phyloP scores from a whole-genome alignment of 164 flowering plant species.

The Santalum album region DNA sequence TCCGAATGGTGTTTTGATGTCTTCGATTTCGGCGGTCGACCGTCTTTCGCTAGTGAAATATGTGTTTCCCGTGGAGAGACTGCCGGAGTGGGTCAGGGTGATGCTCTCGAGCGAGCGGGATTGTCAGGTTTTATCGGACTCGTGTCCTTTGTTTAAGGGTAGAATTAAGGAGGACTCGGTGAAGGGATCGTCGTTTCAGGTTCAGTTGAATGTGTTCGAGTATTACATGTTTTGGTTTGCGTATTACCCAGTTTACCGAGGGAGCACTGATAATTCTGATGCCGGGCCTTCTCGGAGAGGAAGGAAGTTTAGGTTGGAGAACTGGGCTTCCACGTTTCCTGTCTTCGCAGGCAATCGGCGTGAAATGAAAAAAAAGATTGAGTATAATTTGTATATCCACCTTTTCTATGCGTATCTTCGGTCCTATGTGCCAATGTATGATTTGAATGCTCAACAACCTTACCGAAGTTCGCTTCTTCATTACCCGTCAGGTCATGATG shows the following conservation, averaged over 20 bases:
- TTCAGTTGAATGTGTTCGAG: slow-evolving; percentile 74
- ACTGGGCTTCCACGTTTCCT: slow-evolving; percentile 56
- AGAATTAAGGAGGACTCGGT: slow-evolving; percentile 37
- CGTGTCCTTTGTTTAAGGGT: slow-evolving; percentile 51
- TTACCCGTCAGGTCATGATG: slow-evolving; percentile 37
- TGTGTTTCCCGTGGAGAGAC: slow-evolving; percentile 67
- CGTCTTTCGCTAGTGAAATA: slow-evolving; percentile 54
- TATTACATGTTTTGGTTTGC: slow-evolving; percentile 90
- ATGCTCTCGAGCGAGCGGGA: slow-evolving; percentile 39
- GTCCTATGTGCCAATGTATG: slow-evolving; percentile 46
- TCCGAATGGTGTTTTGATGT: slow-evolving; percentile 46
- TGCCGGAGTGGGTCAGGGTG: slow-evolving; percentile 71
- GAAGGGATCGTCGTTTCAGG: slow-evolving; percentile 35
- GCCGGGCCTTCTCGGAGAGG: slow-evolving; percentile 18
- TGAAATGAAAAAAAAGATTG: slow-evolving; percentile 26
- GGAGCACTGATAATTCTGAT: slow-evolving; percentile 30
- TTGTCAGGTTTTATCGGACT: slow-evolving; percentile 33
- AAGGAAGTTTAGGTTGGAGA: slow-evolving; percentile 47
- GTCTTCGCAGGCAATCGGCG: slow-evolving; percentile 31
- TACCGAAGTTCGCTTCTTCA: slow-evolving; percentile 65
- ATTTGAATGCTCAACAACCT: slow-evolving; percentile 39
- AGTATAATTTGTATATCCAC: slow-evolving; percentile 39
- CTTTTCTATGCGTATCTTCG: slow-evolving; percentile 67
- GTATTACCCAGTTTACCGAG: slow-evolving; percentile 72
- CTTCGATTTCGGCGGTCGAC: slow-evolving; percentile 55